Percentiles rank a stretch among this genome's conserved stretches.
phyloP scores from a whole-genome alignment of 768 basidiomycete species.

The Pisolithus marmoratus region DNA sequence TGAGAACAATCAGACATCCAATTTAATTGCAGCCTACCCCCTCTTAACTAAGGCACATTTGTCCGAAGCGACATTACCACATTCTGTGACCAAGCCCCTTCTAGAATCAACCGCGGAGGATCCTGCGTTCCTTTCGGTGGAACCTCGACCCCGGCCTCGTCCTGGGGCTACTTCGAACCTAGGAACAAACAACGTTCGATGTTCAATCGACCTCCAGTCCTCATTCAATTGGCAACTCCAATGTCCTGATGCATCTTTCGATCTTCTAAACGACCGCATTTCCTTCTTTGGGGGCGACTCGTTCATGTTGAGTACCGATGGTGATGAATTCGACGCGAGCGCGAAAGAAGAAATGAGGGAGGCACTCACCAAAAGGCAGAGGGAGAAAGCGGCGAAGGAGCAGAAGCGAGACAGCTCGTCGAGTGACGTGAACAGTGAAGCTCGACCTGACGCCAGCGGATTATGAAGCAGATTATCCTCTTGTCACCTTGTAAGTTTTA shows the following conservation, averaged over 20 bases:
- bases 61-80: not conserved
- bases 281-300: conserved; percentile 29
- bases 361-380: conserved; percentile 7
- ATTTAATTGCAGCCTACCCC: conserved; percentile 2
- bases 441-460: not conserved
- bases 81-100: not conserved
- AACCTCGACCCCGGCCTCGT: conserved; percentile 8
- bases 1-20: not conserved
- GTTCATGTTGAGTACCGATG: conserved; percentile 16
- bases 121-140: conserved; percentile 4
- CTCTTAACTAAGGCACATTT: conserved; percentile 6
- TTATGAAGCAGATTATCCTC: not conserved
- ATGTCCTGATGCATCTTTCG: conserved; percentile 29
- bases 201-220: conserved; percentile 29
- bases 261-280: conserved; percentile 31
- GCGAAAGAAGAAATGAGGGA: conserved; percentile 20
- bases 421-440: not conserved
- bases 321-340: conserved; percentile 19
- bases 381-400: conserved; percentile 2
- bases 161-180: conserved; percentile 1
- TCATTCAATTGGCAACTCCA: conserved; percentile 31
- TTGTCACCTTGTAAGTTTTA: conserved; percentile 1
- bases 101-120: conserved; percentile 1
- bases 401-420: not conserved
- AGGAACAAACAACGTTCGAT: conserved; percentile 18